Percentiles rank a stretch among this genome's conserved stretches.
phyloP scores from a whole-genome alignment of 2,329 filamentous ascomycete genomes.

The Talaromyces sp. region DNA sequence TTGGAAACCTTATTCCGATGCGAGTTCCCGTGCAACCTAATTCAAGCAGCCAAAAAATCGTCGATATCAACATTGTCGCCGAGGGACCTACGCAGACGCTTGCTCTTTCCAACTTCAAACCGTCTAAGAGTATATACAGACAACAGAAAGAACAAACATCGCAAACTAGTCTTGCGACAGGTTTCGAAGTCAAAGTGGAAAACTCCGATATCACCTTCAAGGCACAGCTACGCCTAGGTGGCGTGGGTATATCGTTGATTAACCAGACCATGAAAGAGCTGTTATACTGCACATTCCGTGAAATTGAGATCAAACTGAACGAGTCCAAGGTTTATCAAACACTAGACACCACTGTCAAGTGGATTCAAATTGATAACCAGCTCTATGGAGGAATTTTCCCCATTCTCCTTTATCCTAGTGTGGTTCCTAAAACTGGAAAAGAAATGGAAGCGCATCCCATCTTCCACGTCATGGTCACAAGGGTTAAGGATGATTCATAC shows the following conservation, averaged over 20 bases:
- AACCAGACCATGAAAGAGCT: conserved; percentile 89
- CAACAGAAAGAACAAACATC: conserved; percentile 55
- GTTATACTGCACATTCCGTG: conserved; percentile 87
- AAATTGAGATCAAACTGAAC: conserved; percentile 84
- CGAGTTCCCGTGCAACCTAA: conserved; percentile 68
- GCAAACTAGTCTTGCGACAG: conserved; percentile 57
- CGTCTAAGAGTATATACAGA: conserved; percentile 86
- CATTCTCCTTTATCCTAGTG: conserved; percentile 92
- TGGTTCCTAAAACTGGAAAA: conserved; percentile 93
- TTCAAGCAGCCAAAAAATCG: conserved; percentile 69
- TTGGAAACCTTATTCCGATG: conserved; percentile 93
- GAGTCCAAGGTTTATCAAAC: conserved; percentile 95
- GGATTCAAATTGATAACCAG: conserved; percentile 99
- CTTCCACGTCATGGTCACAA: conserved; percentile 82
- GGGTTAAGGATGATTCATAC: conserved; percentile 97
- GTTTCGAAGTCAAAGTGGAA: conserved; percentile 91
- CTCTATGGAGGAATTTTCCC: conserved; percentile 98
- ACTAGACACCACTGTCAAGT: conserved; percentile 84
- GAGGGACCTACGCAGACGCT: conserved; percentile 93
- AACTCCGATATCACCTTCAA: conserved; percentile 85
- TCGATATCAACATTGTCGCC: conserved; percentile 93
- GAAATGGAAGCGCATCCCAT: conserved; percentile 96
- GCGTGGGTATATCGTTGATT: conserved; percentile 87
- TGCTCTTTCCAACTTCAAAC: conserved; percentile 89
- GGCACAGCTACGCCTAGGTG: conserved; percentile 81